phyloP scores from a whole-genome alignment of 495 filamentous ascomycete species.

The Elaphomyces granulatus region DNA sequence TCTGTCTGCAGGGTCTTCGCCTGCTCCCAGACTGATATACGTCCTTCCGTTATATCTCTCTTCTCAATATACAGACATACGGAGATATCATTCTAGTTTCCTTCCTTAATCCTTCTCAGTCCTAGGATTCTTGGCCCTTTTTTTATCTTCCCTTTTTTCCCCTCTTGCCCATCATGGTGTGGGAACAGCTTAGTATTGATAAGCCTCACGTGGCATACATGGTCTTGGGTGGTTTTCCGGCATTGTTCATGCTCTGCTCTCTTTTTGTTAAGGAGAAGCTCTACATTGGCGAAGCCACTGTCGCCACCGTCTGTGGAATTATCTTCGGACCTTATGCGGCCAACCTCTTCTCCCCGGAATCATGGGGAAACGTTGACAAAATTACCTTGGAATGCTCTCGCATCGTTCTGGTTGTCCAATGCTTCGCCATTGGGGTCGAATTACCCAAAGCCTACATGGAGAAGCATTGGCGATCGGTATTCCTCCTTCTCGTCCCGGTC shows the following conservation, averaged over 20 bases:
- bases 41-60: too few species aligned
- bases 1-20: too few species aligned
- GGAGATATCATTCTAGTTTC: too few species aligned
- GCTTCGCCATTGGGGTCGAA: constrained; percentile 98
- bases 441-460: constrained; percentile 97
- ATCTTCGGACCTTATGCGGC: constrained; percentile 96
- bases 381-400: constrained; percentile 94
- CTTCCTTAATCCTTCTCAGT: too few species aligned
- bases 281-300: constrained; percentile 97
- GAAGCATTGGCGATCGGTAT: constrained; percentile 88
- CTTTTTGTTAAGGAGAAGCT: constrained; percentile 95
- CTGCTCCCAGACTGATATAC: too few species aligned
- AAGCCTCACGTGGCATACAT: constrained; percentile 96
- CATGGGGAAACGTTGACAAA: constrained; percentile 90
- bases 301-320: constrained; percentile 89
- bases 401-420: constrained; percentile 96
- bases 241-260: constrained; percentile 95
- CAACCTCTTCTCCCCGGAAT: constrained; percentile 67
- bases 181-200: constrained; percentile 86
- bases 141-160: background rate
- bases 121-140: too few species aligned
- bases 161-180: constrained; percentile 50
- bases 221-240: constrained; percentile 95
- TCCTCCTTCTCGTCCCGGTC: constrained; percentile 77
- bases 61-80: too few species aligned